Evolutionary conservation across 2,329 filamentous ascomycete genomes (phyloP), one percentile per base, ranked within the genome.

Genomic region (Scleromitrula shiraiana): DNA sequence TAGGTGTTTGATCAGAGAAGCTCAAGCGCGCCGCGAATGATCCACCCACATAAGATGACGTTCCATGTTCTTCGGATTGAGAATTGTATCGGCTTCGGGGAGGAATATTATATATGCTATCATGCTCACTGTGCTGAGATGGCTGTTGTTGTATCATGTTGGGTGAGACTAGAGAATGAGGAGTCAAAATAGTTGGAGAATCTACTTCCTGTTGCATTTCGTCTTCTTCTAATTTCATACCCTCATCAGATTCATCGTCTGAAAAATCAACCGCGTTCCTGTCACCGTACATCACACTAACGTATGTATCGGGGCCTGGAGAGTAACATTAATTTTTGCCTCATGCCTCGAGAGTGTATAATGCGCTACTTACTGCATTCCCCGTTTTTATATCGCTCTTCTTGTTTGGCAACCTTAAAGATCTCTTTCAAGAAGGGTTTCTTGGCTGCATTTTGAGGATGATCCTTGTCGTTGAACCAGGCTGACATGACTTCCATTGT

Each of bases 401-500:
- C 75, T 24, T 68, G 63, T 47, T 65, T 70, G 0, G 79, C 79
- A 24, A 83, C 71, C 51, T 73, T 76, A 66, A 83, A 83, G 7
- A 83, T 75, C 57, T 83, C 78, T 45, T 71, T 74, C 7, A 83
- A 59, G 40, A 71, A 78, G 0, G 70, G 68, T 49, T 69, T 72
- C 67, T 82, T 83, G 52, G 68, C 68, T 2, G 64, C 63, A 49
- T 83, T 82, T 35, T 68, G 69, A 0, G 70, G 68, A 22, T 69
- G 67, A 2, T 77, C 73, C 46, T 73, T 75, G 52, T 82, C 77
- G 12, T 69, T 67, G 50, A 81, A 82, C 64, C 78, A 83, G 14
- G 68, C 65, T 0, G 75, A 75, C 23, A 83, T 68, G 0, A 75
- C 75, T 47, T 83, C 78, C 41, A 68, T 72, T 0, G 79, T 81